Evolutionary conservation across 306 rosid species (phyloP), one percentile per base, ranked within the genome.

Genomic region (Erythrophleum fordii): DNA sequence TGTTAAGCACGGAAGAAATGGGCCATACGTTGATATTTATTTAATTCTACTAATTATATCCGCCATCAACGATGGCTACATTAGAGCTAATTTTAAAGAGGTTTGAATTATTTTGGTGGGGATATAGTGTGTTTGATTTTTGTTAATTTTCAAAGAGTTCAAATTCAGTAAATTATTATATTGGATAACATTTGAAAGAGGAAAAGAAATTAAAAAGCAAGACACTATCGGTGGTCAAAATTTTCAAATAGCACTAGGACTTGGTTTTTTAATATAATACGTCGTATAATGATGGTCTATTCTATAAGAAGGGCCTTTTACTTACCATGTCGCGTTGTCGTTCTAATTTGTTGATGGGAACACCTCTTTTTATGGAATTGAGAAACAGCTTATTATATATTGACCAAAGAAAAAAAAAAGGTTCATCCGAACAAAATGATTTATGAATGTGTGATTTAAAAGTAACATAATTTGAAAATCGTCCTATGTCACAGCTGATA

Each of bases 181-280:
- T 39, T 39, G 1, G 5, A 5, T 39, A 42, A 42, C 0, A 42
- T 8, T 42, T 42, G 46, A 42, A 42, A 42, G 13, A 42, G 13
- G 41, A 6, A 6, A 42, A 10, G 11, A 42, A 1, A 31, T 2
- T 31, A 4, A 14, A 46, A 46, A 46, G 55, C 22, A 49, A 4
- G 3, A 49, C 81, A 48, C 77, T 72, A 41, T 78, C 37, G 28
- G 2, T 59, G 0, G 85, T 85, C 81, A 77, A 81, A 77, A 82
- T 81, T 81, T 73, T 68, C 77, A 77, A 67, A 82, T 64, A 84
- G 80, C 85, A 84, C 80, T 80, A 72, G 64, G 82, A 52, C 29
- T 84, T 42, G 2, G 76, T 76, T 80, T 76, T 60, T 69, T 84
- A 75, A 76, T 84, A 84, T 1, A 39, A 39, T 39, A 39, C 9